Percentiles rank a stretch among this genome's conserved stretches.
Conservation (phyloP, 2,329 filamentous ascomycete species). For the Fusarium nygamai region DNA sequence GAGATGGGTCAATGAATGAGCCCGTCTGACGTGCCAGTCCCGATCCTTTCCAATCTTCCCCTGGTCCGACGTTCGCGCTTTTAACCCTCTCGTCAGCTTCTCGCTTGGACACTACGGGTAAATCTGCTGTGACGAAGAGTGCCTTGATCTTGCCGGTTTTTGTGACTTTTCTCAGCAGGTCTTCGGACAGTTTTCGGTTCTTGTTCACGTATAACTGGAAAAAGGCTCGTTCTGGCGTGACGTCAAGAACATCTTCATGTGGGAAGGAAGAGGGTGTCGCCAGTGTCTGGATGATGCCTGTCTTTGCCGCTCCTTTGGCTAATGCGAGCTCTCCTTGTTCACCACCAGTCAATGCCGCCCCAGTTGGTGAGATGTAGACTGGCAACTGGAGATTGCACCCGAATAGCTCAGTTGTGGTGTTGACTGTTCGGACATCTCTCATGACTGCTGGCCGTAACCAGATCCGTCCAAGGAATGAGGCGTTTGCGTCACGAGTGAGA, state of each 20-base stretch:
- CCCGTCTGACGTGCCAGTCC: conserved; percentile 66
- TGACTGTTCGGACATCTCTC: conserved; percentile 31
- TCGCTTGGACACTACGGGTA: conserved; percentile 65
- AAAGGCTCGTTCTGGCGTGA: conserved; percentile 48
- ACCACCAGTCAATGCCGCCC: conserved; percentile 18
- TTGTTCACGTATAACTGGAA: conserved; percentile 72
- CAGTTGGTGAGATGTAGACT: conserved; percentile 38
- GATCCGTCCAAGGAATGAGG: conserved; percentile 21
- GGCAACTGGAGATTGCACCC: conserved; percentile 35
- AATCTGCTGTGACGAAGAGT: conserved; percentile 68
- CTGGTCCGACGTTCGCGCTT: conserved; percentile 52
- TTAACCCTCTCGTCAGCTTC: conserved; percentile 57
- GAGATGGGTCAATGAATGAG: conserved; percentile 64
- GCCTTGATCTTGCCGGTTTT: conserved; percentile 57
- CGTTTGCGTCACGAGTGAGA: conserved; percentile 38
- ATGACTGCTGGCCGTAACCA: conserved; percentile 42
- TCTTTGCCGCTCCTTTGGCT: conserved; percentile 37
- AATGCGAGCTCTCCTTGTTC: conserved; percentile 35
- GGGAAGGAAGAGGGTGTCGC: conserved; percentile 71
- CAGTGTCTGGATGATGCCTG: conserved; percentile 67
- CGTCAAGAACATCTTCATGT: conserved; percentile 60
- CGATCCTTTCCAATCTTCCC: conserved; percentile 64
- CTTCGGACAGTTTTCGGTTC: conserved; percentile 61
- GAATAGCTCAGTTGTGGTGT: conserved; percentile 27
- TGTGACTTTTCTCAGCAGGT: conserved; percentile 58